Conservation (phyloP, 2,329 filamentous ascomycete species). For the Cladosporium colombiae region DNA sequence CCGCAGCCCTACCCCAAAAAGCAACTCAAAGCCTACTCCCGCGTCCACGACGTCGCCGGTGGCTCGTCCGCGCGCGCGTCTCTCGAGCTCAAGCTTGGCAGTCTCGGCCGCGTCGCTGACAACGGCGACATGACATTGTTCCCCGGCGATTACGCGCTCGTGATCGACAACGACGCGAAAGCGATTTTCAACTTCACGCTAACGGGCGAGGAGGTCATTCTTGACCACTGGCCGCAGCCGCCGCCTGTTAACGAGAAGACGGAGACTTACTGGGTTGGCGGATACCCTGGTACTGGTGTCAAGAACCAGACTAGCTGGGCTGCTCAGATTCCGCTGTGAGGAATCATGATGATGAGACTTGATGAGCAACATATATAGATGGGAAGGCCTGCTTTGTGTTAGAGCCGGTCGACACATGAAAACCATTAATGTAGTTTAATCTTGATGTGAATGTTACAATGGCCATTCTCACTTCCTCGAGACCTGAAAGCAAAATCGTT, state of each 20-base stretch:
- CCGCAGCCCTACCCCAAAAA: constrained; percentile 56
- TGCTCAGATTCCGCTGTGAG: neutral
- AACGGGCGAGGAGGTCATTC: constrained; percentile 45
- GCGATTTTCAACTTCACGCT: constrained; percentile 49
- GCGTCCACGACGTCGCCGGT: constrained; percentile 40
- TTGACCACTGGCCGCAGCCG: constrained; percentile 45
- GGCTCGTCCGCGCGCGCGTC: constrained; percentile 33
- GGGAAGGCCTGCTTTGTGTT: neutral
- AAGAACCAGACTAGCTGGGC: constrained; percentile 17
- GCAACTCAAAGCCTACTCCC: constrained; percentile 53
- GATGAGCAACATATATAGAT: neutral
- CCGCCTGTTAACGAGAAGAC: constrained; percentile 27
- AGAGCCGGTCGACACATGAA: neutral
- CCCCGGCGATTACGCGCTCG: constrained; percentile 54
- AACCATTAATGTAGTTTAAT: neutral
- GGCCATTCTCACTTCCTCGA: too few species aligned
- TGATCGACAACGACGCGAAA: constrained; percentile 48
- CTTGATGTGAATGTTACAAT: neutral
- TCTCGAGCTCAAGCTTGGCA: constrained; percentile 51
- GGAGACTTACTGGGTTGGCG: constrained; percentile 36
- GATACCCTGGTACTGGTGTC: constrained; percentile 25
- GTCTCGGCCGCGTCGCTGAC: constrained; percentile 52
- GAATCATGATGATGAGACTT: neutral
- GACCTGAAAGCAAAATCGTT: neutral
- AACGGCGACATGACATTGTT: constrained; percentile 55